A percentile compares a stretch with the other conserved stretches of the same genome.
These are phyloP conservation scores for Hericium rajendrae DNA, from an alignment of 768 basidiomycete species.

Conservation along the genomic window DNA sequence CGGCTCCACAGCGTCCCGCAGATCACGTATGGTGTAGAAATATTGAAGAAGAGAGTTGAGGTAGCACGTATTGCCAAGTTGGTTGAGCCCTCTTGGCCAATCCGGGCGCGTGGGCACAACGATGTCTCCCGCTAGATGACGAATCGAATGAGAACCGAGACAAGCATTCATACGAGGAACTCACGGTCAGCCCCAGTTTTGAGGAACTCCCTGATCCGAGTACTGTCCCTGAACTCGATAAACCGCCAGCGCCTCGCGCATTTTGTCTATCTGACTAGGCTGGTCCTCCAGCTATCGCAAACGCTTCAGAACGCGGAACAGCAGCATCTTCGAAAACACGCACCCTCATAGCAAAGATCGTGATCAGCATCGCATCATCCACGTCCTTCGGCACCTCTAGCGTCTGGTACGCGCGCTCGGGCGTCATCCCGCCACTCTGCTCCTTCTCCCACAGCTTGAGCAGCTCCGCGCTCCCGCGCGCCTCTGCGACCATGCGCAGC, in stretches of 20 bases:
- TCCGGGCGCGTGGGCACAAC: slow-evolving; percentile 44
- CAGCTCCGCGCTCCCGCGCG: slow-evolving; percentile 40
- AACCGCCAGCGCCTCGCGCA: slow-evolving; percentile 68
- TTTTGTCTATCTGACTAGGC: slow-evolving; percentile 54
- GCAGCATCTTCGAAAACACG: slow-evolving; percentile 15
- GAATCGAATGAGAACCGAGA: neutral
- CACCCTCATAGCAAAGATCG: slow-evolving; percentile 64
- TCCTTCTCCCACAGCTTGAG: slow-evolving; percentile 43
- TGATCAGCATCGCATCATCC: slow-evolving; percentile 71
- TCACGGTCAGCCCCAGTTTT: slow-evolving; percentile 66
- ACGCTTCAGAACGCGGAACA: slow-evolving; percentile 4
- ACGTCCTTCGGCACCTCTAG: slow-evolving; percentile 63
- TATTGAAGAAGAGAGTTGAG: slow-evolving; percentile 84
- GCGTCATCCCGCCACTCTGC: slow-evolving; percentile 52
- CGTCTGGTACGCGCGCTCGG: slow-evolving; percentile 60
- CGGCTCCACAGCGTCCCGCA: slow-evolving; percentile 64
- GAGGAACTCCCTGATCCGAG: slow-evolving; percentile 55
- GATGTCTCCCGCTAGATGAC: slow-evolving; percentile 53
- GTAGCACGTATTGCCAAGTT: slow-evolving; percentile 85
- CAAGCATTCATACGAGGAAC: slow-evolving; percentile 22
- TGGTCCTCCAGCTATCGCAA: slow-evolving; percentile 56
- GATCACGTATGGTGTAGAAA: slow-evolving; percentile 91
- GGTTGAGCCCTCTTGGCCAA: slow-evolving; percentile 78
- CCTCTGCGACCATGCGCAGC: slow-evolving; percentile 59
- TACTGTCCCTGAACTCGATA: slow-evolving; percentile 65